Base-by-base conservation (phyloP, 192 early-diverging fungal genomes). In the Mortierella antarctica region DNA sequence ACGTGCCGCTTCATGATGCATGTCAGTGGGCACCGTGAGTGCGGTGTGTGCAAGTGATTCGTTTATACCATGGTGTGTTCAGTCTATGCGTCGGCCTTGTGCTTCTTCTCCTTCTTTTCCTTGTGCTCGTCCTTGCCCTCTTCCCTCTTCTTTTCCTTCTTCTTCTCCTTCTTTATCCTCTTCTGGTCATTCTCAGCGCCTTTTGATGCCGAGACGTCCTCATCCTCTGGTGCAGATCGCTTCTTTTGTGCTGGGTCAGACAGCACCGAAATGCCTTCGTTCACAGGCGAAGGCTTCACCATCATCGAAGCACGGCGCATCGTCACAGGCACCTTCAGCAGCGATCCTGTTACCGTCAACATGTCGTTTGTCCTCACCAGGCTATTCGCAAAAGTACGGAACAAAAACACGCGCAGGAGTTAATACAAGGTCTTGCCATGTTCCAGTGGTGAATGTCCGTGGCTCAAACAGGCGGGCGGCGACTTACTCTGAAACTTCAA, bases 291-390 rank as follows among this genome's bases (percentile, higher is more conserved):
- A 12, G 70, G 42, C 65, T 74, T 76, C 51, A 69, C 52, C 57
- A 77, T 70, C 61, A 64, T 70, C 11, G 67, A 72, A 39, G 85
- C 46, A n/a, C 70, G 66, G 41, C 73, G 73, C 11, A 60, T 45
- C 41, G 59, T 78, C 50, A 74, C 74, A 8, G 80, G 73, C 13
- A 70, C 67, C 31, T 63, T 65, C 58, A 85, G 71, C 63, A 96
- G 72, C 5, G 94, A 92, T 55, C 95, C 95, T 51, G 91, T 91
- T 21, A 96, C 89, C 15, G 93, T 92, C 49, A 96, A 84, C 71
- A 96, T 92, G 44, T 94, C 92, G 83, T 93, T 95, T 54, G 92
- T 91, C 42, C 91, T 89, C 56, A 92, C 91, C 55, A 96, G 85
- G 47, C 94, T 95, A 61, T 54, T 59, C 5, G 23, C 17, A 40